Base-by-base conservation (phyloP, 1,139 yeast genomes). In the Lizanozyma gosingica region DNA sequence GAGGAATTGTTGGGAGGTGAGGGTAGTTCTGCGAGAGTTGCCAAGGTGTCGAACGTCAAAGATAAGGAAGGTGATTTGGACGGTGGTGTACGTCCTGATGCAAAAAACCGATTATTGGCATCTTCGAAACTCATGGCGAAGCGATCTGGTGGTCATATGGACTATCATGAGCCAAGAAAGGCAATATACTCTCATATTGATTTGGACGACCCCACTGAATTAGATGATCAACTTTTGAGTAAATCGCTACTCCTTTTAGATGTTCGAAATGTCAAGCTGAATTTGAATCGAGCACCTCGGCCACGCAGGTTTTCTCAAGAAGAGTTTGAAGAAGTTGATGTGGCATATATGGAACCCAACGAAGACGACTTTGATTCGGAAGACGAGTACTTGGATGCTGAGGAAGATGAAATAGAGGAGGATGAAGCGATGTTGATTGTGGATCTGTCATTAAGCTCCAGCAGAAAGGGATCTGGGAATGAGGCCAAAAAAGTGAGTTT, bases 1-100 rank as follows among this genome's bases (percentile, higher is more conserved):
- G 97, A 90, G 55, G 83, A 78, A 45, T 71, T 73, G 3, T 62
- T 84, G 41, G 90, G 90, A 2, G 90, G 90, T 1, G 70, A 69
- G 45, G 88, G 88, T 0, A 60, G 78, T 0, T 56, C 70, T 9
- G 68, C 70, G 34, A 55, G 79, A 43, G 11, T 6, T 22, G 11
- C 9, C 29, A 22, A 22, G 6, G 11, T 22, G 11, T 11, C 29
- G 11, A n/a, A n/a, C n/a, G 11, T 22, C 9, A 22, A 22, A 11
- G 29, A 22, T 22, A 6, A 4, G 36, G 18, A n/a, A 18, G 38
- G 11, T 18, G 22, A 6, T 18, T 15, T 15, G 38, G 32, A 15
- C 14, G 15, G 15, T 17, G 33, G 4, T 15, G 15, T 11, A 11
- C 11, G 9, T 6, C 29, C 29, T 6, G 11, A 6, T 11, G 11